phyloP scores from a whole-genome alignment of 1,139 yeast genomes.

The Hyphopichia buzzinii region DNA sequence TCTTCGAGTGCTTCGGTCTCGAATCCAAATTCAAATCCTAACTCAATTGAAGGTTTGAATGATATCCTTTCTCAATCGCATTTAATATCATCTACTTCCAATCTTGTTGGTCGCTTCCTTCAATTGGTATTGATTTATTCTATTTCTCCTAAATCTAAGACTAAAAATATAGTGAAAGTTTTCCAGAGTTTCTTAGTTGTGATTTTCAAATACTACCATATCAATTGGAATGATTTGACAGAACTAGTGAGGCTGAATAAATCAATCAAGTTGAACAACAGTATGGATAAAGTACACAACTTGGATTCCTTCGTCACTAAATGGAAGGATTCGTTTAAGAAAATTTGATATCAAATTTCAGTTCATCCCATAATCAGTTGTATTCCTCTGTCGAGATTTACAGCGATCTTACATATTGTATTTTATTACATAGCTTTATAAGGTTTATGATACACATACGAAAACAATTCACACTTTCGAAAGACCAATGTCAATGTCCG shows the following conservation, averaged over 20 bases:
- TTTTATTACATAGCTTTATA: no score
- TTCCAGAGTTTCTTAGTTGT: constrained; percentile 35
- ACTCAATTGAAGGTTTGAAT: constrained; percentile 6
- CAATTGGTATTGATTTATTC: constrained; percentile 39
- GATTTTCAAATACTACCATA: constrained; percentile 40
- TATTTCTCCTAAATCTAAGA: constrained; percentile 31
- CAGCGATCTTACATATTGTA: no score
- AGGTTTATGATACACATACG: no score
- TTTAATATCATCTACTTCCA: constrained; percentile 25
- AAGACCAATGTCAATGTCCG: no score
- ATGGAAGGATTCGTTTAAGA: constrained; percentile 32
- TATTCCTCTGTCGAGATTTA: no score
- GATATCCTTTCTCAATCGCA: constrained; percentile 2
- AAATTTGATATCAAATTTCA: constrained; percentile 10
- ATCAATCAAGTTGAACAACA: constrained; percentile 39
- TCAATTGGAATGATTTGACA: constrained; percentile 39
- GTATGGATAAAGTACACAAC: constrained; percentile 31
- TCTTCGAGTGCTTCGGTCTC: not conserved
- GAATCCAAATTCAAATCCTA: constrained; percentile 8
- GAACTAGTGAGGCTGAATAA: constrained; percentile 35
- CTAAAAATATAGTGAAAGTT: constrained; percentile 30
- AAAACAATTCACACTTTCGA: no score
- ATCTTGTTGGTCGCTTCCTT: constrained; percentile 28
- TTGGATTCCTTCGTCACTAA: constrained; percentile 39
- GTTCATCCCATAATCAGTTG: no score